A percentile compares a stretch with the other conserved stretches of the same genome.
phyloP scores from a whole-genome alignment of 352 stramenopile species.

The Phytopythium cucurbitacearum region DNA sequence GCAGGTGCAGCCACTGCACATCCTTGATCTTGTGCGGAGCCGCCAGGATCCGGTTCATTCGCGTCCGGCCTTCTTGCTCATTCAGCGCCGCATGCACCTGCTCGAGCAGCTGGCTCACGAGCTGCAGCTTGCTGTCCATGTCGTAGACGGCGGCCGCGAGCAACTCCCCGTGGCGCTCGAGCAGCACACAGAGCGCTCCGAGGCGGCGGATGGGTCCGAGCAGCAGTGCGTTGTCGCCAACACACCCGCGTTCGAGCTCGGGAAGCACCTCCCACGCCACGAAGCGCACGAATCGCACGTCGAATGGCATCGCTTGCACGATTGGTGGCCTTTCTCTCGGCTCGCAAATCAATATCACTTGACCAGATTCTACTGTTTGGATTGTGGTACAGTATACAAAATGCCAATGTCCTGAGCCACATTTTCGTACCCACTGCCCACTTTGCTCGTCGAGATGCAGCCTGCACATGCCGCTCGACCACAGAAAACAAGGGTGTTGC shows the following conservation, averaged over 20 bases:
- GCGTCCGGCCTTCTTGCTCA: neutral
- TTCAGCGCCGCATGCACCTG: neutral
- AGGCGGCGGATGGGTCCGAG: constrained; percentile 1
- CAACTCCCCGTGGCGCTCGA: neutral
- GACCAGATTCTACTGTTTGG: too few relatives aligned
- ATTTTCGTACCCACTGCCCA: too few relatives aligned
- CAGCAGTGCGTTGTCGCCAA: neutral
- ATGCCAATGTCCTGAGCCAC: too few relatives aligned
- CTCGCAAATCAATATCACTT: too few relatives aligned
- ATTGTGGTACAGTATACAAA: too few relatives aligned
- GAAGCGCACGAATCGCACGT: too few relatives aligned
- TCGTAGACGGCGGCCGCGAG: neutral
- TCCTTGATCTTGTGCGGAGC: constrained; percentile 10
- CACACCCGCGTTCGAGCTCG: constrained; percentile 3
- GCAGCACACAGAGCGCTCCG: neutral
- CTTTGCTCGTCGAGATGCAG: too few relatives aligned
- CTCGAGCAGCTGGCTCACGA: neutral
- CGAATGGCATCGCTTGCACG: too few relatives aligned
- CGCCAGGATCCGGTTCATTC: constrained; percentile 6
- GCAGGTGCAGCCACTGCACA: constrained; percentile 20
- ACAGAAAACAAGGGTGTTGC: too few relatives aligned
- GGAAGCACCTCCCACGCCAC: neutral
- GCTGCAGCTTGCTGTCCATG: neutral
- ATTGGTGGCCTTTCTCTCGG: too few relatives aligned
- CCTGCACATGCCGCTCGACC: too few relatives aligned